A percentile compares a stretch with the other conserved stretches of the same genome.
Evolutionary conservation across 768 basidiomycete genomes (phyloP).

Genomic region (Rhodotorula graminis): DNA sequence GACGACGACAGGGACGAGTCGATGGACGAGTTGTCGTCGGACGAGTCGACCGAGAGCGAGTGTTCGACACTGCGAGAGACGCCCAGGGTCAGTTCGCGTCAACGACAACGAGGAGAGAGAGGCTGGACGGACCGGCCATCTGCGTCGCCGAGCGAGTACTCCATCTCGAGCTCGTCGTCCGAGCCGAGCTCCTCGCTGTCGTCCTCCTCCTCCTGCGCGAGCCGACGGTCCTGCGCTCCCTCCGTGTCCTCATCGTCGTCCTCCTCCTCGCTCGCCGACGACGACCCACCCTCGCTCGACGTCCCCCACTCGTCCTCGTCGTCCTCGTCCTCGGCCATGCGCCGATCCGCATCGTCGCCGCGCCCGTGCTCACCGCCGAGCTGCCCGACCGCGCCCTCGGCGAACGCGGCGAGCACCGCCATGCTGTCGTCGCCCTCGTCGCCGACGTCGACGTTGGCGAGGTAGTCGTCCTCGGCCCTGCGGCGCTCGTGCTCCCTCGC

Average conservation of each 20-base stretch:
- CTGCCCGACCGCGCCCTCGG: slow-evolving; percentile 5
- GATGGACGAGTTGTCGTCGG: slow-evolving; percentile 1
- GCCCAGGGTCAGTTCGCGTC: neutral
- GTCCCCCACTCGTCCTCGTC: slow-evolving; percentile 2
- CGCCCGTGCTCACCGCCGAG: slow-evolving; percentile 9
- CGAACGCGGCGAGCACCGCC: slow-evolving; percentile 15
- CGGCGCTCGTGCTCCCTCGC: neutral
- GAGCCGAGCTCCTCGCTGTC: slow-evolving; percentile 29
- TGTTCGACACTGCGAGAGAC: slow-evolving; percentile 24
- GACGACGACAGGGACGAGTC: slow-evolving; percentile 32
- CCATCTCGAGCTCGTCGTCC: slow-evolving; percentile 31
- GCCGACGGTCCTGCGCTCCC: slow-evolving; percentile 11
- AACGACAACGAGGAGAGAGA: neutral
- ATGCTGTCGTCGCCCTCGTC: slow-evolving; percentile 24
- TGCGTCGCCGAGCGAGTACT: slow-evolving; percentile 26
- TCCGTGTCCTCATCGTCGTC: slow-evolving; percentile 18
- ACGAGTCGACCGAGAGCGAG: slow-evolving; percentile 20
- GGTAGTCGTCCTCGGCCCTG: slow-evolving; percentile 15
- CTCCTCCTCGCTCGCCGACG: neutral
- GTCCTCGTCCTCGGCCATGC: neutral
- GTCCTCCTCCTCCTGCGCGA: slow-evolving; percentile 20
- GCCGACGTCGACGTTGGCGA: neutral
- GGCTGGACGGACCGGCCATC: slow-evolving; percentile 14
- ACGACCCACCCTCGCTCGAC: neutral
- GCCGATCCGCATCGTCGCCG: slow-evolving; percentile 8